phyloP scores from a whole-genome alignment of 1,284 basidiomycete genomes.

The Marasmius tenuissimus region DNA sequence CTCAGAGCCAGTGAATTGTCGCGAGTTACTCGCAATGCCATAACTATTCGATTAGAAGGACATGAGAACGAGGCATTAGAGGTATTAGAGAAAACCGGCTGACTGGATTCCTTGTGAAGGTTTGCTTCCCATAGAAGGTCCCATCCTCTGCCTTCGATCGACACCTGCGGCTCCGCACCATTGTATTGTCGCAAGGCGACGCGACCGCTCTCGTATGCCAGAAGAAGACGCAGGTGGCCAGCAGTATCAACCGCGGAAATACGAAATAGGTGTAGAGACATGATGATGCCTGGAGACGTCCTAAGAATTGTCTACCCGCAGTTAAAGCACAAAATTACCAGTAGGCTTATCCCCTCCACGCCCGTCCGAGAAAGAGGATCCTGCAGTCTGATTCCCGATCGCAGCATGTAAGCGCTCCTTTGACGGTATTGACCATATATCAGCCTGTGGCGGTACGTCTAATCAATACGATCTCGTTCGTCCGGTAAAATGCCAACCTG shows the following conservation, averaged over 20 bases:
- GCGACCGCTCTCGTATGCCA: constrained; percentile 81
- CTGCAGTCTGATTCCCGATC: constrained; percentile 55
- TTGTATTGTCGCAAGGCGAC: constrained; percentile 63
- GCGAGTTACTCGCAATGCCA: constrained; percentile 78
- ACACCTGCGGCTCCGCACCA: constrained; percentile 38
- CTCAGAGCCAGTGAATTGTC: constrained; percentile 65
- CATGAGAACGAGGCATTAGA: background rate
- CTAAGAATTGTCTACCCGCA: background rate
- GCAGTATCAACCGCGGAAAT: constrained; percentile 24
- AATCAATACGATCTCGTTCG: background rate
- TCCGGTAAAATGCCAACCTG: constrained; percentile 47
- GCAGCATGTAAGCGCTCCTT: constrained; percentile 75
- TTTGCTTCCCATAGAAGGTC: constrained; percentile 66
- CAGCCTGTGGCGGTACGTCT: constrained; percentile 50
- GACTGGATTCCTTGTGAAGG: constrained; percentile 79
- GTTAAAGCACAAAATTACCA: constrained; percentile 26
- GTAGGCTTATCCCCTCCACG: constrained; percentile 40
- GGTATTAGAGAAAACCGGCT: constrained; percentile 19
- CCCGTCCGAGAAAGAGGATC: constrained; percentile 39
- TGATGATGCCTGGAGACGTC: constrained; percentile 67
- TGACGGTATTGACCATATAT: constrained; percentile 74
- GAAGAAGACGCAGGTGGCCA: constrained; percentile 52
- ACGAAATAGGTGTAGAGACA: constrained; percentile 74
- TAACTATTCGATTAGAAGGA: constrained; percentile 51
- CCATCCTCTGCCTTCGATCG: constrained; percentile 77